Base-by-base conservation (phyloP, 2,329 filamentous ascomycete species). In the Cytospora chrysosperma region DNA sequence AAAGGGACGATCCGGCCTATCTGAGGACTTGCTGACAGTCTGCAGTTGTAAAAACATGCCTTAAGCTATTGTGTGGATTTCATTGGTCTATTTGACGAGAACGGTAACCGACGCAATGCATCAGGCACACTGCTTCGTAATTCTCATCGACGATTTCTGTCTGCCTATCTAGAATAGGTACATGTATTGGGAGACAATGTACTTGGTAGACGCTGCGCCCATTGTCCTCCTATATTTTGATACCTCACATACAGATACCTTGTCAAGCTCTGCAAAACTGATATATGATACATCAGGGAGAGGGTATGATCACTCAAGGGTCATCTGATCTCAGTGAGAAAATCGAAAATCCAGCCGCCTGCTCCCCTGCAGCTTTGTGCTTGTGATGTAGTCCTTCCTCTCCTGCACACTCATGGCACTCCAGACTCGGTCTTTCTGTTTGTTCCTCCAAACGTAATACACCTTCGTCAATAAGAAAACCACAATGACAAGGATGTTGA, bases 361-460 rank as follows among this genome's bases (percentile, higher is more conserved):
- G 61, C 78, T 81, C 21, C 81, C 81, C 58, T 76, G 72, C 32
- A 79, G 74, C 28, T 70, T 75, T 9, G 78, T 80, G 4, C 73
- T 75, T 26, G 71, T 68, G 2, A 85, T 73, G 69, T 88, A 88
- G 24, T 77, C 67, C 1, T 73, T 72, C 69, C 78, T 77, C 69
- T 85, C 78, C 21, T 81, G 78, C 47, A 76, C 73, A 9, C 71
- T 79, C 77, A 86, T 79, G 9, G 72, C 72, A 19, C 76, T 73
- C 83, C 84, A 86, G 19, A 76, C 70, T 32, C 64, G 68, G 13
- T 82, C 81, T 52, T 79, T 77, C 65, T 72, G 75, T 67, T 73
- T 75, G 66, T 87, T 87, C 15, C 81, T 75, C 67, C 69, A 72
- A 2, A 82, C 70, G 67, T 87, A 87, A 67, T 83, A 87, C 0